Base-by-base conservation (phyloP, 495 filamentous ascomycete genomes). In the Penicillium lividum region DNA sequence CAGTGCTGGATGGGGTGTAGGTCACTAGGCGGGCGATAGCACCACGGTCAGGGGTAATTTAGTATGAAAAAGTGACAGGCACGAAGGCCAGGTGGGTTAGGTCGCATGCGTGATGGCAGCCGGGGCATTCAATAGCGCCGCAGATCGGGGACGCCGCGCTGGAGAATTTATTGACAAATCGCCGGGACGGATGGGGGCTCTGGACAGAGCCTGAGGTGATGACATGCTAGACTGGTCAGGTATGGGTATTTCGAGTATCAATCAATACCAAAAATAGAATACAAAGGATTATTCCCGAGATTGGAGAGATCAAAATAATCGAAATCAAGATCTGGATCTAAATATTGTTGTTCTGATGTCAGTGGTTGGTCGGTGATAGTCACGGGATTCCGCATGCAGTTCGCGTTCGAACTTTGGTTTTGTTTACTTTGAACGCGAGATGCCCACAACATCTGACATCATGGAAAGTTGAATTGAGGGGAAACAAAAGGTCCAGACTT, bases 311-410 rank as follows among this genome's bases (percentile, higher is more conserved):
- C 40, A 28, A 34, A 28, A 45, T 36, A 11, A 46, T 18, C 7
- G 9, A 18, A 28, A 43, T 28, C 29, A 22, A 55, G 11, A 54
- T 52, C 50, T 30, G 7, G 51, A 36, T 40, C n/a, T 28, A 2
- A 16, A 10, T 16, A 15, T 51, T 55, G 53, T 31, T 55, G 53
- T 47, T 55, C 46, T 49, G 38, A 34, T 55, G 53, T 46, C 33
- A 42, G 42, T 44, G 47, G 28, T 57, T 27, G 33, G 28, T 57
- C 25, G 33, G 33, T 48, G 48, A 38, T 38, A 8, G 58, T 67
- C 67, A 69, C 64, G 67, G 64, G 67, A 67, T 51, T 56, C 29
- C 61, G 66, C 54, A 67, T 67, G n/a, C 22, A 47, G 52, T 64
- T 69, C 64, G 61, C 53, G 67, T 56, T 38, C 38, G 15, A 50